These are phyloP conservation scores for Fusarium sp. DNA, from an alignment of 2,329 filamentous ascomycete species.

Conservation along the genomic window DNA sequence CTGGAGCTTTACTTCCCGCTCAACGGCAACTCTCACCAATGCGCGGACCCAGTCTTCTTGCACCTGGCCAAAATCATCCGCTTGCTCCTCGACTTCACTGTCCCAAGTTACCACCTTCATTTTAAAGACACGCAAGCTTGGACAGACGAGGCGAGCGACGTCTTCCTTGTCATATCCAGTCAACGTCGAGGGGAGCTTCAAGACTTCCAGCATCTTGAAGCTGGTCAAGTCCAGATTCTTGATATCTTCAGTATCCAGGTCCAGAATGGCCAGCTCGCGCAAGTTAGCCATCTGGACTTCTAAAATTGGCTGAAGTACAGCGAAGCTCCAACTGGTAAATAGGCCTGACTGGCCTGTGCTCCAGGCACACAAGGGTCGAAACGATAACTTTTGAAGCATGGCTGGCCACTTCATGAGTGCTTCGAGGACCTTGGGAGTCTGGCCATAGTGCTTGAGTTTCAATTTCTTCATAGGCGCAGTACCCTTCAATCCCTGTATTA, in stretches of 20 bases:
- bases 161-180: background rate
- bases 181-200: background rate
- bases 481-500: background rate
- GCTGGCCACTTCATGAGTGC: background rate
- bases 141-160: background rate
- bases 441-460: background rate
- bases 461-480: background rate
- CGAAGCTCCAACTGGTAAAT: background rate
- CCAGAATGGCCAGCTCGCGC: background rate
- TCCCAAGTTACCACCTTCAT: background rate
- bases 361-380: background rate
- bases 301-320: background rate
- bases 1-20: background rate
- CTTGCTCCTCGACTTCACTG: background rate
- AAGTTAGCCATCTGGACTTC: background rate
- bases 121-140: background rate
- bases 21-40: background rate
- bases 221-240: background rate
- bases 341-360: background rate
- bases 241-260: background rate
- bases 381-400: background rate
- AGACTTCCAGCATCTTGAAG: background rate
- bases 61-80: background rate
- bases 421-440: background rate
- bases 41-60: background rate